phyloP scores from a whole-genome alignment of 345 rosid genomes.

The Ceriops zippeliana region DNA sequence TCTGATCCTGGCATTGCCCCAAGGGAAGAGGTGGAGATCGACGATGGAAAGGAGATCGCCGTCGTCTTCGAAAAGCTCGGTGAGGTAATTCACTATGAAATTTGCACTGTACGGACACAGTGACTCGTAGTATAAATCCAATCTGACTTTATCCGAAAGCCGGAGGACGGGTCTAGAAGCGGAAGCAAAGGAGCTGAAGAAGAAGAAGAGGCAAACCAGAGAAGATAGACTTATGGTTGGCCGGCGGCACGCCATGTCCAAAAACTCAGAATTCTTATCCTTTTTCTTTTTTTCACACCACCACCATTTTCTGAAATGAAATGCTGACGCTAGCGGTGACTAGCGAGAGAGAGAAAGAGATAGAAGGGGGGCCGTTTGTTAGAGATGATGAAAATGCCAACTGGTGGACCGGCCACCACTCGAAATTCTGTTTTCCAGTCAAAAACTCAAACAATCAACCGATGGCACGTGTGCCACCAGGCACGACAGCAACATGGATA shows the following conservation, averaged over 20 bases:
- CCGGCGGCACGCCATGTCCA: conserved; percentile 20
- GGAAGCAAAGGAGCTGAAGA: conserved; percentile 3
- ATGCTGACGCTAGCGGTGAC: too few species aligned
- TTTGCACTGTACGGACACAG: conserved; percentile 74
- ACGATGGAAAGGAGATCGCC: conserved; percentile 56
- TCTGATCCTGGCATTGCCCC: conserved; percentile 68
- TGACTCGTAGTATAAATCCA: conserved; percentile 72
- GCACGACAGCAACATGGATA: too few species aligned
- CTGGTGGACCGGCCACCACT: background rate
- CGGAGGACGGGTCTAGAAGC: conserved; percentile 23
- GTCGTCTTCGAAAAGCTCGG: conserved; percentile 41
- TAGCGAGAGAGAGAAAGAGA: too few species aligned
- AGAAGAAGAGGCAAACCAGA: conserved; percentile 10
- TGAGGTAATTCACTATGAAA: conserved; percentile 55
- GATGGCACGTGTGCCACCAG: too few species aligned
- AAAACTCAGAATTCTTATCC: too few species aligned
- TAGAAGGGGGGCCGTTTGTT: too few species aligned
- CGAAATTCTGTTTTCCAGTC: too few species aligned
- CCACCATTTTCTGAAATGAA: too few species aligned
- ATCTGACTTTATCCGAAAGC: conserved; percentile 40
- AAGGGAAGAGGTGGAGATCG: conserved; percentile 70
- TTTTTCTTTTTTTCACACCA: too few species aligned
- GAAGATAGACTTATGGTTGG: conserved; percentile 15
- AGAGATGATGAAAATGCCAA: background rate
- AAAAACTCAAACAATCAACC: too few species aligned